Evolutionary conservation across 805 yeast species (phyloP), one percentile per base, ranked within the genome.

Genomic region (Lachancea mirantina): DNA sequence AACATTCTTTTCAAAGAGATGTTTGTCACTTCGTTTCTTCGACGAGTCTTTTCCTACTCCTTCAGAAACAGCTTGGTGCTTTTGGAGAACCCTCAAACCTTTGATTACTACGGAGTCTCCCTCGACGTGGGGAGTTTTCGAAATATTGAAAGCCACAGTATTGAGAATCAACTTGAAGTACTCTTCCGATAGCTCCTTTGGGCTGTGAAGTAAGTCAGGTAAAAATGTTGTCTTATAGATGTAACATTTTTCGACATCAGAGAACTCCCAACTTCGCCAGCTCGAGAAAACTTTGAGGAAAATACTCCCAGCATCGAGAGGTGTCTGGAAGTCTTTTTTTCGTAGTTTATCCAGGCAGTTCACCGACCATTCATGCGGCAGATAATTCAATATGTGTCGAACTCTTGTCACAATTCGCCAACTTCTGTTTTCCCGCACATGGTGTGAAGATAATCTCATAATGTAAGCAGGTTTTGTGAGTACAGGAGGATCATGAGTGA

Each of bases 261-360:
- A 66, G 26, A 82, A 78, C 46, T 89, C 98, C 96, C 97, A 88
- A 38, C 76, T 75, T 64, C 96, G 73, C 96, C 97, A 92, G 9
- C 68, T 64, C 0, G 77, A 64, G 46, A 87, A 85, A 1, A 76
- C 65, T 3, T 66, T 59, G 15, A 74, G 54, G 2, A 84, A 82
- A 10, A 67, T 67, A 6, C 63, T 60, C 38, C 66, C 64, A 0
- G 87, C 87, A 39, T 67, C 60, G 0, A 39, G 42, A 0, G 84
- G 78, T 0, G 72, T 64, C 11, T 54, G 52, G 64, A 74, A 68
- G 0, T 56, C 39, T 2, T 52, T 42, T 1, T 45, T 37, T 1
- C 51, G 47, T 29, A 72, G 52, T 5, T 28, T 19, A 1, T 46
- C 28, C 23, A 66, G 62, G 4, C 61, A 54, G 1, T 51, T 49